Evolutionary conservation across 768 basidiomycete genomes (phyloP).

Genomic region (Boletellus sp.): DNA sequence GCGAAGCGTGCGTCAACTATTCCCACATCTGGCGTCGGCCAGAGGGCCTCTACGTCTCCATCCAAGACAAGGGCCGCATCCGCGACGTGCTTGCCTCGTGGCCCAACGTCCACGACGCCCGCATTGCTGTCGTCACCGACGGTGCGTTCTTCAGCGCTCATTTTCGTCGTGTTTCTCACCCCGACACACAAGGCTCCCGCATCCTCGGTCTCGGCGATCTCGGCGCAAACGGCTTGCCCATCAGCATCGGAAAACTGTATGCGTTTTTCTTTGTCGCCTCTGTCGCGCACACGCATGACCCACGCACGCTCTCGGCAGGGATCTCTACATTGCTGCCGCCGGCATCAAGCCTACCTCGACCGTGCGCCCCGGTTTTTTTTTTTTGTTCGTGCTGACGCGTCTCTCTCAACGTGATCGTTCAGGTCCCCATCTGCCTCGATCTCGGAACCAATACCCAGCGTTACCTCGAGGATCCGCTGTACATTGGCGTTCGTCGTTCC

Average conservation of each 20-base stretch:
- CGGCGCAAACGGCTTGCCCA: constrained; percentile 42
- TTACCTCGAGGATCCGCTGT: constrained; percentile 67
- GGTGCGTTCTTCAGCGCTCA: constrained; percentile 33
- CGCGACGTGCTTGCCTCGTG: constrained; percentile 52
- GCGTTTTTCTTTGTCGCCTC: constrained; percentile 20
- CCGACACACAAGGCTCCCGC: constrained; percentile 45
- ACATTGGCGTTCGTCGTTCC: constrained; percentile 63
- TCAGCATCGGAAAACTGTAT: constrained; percentile 71
- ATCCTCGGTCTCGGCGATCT: constrained; percentile 65
- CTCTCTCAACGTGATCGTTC: not conserved
- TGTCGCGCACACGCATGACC: not conserved
- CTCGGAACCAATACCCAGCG: constrained; percentile 72
- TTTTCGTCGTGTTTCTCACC: constrained; percentile 1
- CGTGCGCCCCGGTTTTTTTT: constrained; percentile 15
- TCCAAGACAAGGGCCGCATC: constrained; percentile 64
- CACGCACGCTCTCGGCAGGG: constrained; percentile 30
- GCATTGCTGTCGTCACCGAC: constrained; percentile 78
- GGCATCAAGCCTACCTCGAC: constrained; percentile 55
- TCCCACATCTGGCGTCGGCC: constrained; percentile 66
- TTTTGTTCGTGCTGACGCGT: not conserved
- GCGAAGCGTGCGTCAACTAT: constrained; percentile 69
- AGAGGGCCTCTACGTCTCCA: constrained; percentile 59
- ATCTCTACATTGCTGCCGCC: constrained; percentile 69
- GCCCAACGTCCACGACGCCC: constrained; percentile 41
- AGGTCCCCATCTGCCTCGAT: constrained; percentile 67